Evolutionary conservation across 1,139 yeast species (phyloP), one percentile per base, ranked within the genome.

Genomic region (Yamadazyma songkhlaensis): DNA sequence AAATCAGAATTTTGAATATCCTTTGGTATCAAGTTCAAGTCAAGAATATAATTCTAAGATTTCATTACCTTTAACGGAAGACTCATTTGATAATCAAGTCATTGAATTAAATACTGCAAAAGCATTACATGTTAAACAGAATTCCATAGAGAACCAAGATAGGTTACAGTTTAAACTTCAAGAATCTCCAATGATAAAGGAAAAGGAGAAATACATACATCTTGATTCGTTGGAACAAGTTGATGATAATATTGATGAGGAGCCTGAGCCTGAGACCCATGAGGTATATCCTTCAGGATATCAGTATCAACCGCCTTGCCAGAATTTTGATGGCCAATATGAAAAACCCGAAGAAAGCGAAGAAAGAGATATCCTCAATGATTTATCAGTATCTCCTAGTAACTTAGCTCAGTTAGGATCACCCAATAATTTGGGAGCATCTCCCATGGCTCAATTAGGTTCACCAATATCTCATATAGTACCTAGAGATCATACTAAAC

Each of bases 391-490:
- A n/a, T 43, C n/a, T n/a, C n/a, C n/a, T n/a, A n/a, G n/a, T n/a
- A n/a, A n/a, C n/a, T n/a, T n/a, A n/a, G n/a, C n/a, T n/a, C n/a
- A n/a, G n/a, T n/a, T n/a, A n/a, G n/a, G n/a, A n/a, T n/a, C n/a
- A n/a, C n/a, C n/a, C n/a, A n/a, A n/a, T n/a, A n/a, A n/a, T n/a
- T n/a, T n/a, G n/a, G n/a, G n/a, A n/a, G n/a, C n/a, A n/a, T n/a
- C n/a, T n/a, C n/a, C n/a, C 15, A 25, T 38, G 6, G 28, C 11
- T 10, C 48, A 40, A 21, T 37, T 41, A 29, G 50, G 55, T 11
- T 54, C 64, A 1, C 62, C 66, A 1, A 39, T 53, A 27, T 48
- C 63, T 7, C 45, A 47, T 12, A 28, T 47, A 2, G 45, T 43
- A 1, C 28, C 39, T 9, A 46, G 45, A 22, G 53, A 53, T 28